Percentiles rank a stretch among this genome's conserved stretches.
Conservation (phyloP, 2,329 filamentous ascomycete genomes). For the Monilinia aucupariae region DNA sequence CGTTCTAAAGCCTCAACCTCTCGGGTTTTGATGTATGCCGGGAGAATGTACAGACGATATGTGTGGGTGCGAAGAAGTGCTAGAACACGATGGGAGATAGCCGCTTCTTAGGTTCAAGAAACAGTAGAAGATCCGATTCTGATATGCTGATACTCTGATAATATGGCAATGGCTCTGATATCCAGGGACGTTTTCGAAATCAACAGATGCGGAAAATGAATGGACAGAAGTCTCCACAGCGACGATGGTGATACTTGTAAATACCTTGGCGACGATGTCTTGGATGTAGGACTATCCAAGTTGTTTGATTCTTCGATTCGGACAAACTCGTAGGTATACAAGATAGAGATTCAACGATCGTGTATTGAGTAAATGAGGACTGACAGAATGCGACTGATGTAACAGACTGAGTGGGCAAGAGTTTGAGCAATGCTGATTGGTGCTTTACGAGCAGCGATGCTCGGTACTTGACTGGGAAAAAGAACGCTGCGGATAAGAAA, state of each 20-base stretch:
- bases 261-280: background rate
- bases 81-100: background rate
- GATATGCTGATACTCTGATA: background rate
- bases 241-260: background rate
- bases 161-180: background rate
- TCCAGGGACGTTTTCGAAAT: constrained; percentile 4
- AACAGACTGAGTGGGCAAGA: constrained; percentile 11
- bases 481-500: constrained; percentile 11
- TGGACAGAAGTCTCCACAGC: background rate
- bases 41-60: background rate
- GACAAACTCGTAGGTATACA: constrained; percentile 5
- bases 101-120: background rate
- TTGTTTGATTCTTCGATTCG: constrained; percentile 1
- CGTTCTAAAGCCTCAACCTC: background rate
- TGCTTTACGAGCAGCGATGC: constrained; percentile 7
- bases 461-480: constrained; percentile 14
- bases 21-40: background rate
- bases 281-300: background rate
- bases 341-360: constrained; percentile 6
- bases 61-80: background rate
- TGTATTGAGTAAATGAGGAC: constrained; percentile 5
- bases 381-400: constrained; percentile 13
- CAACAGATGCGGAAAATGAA: background rate
- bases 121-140: background rate
- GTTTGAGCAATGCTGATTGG: constrained; percentile 11